Conservation (phyloP, 208 protist genomes). For the Leishmania mexicana region DNA sequence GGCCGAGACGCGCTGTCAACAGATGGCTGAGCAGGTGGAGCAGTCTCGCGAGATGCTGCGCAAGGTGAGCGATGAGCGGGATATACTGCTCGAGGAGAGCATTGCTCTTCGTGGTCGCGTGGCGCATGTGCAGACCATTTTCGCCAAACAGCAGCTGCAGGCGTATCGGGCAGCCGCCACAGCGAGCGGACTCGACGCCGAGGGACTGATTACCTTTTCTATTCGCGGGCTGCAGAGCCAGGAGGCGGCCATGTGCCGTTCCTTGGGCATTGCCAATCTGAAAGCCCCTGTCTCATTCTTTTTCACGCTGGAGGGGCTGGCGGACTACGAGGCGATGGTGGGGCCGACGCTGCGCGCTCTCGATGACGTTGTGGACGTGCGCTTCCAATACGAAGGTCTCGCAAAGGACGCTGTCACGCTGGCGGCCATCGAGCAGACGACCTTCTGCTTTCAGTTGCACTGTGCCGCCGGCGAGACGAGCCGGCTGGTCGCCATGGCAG, state of each 20-base stretch:
- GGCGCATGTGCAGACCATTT: conserved; percentile 81
- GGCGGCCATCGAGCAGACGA: conserved; percentile 51
- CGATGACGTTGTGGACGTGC: conserved; percentile 61
- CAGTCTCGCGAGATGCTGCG: conserved; percentile 38
- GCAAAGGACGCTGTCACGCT: conserved; percentile 61
- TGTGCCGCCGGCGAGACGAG: conserved; percentile 30
- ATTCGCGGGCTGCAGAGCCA: conserved; percentile 56
- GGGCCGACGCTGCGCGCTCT: conserved; percentile 66
- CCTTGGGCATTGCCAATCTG: conserved; percentile 40
- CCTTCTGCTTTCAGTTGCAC: conserved; percentile 81
- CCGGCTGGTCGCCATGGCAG: conserved; percentile 72
- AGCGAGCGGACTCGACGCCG: background rate
- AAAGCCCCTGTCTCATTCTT: conserved; percentile 54
- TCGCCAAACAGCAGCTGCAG: conserved; percentile 88
- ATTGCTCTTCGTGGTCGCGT: conserved; percentile 74
- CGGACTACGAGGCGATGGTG: conserved; percentile 81
- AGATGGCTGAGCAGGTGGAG: conserved; percentile 69
- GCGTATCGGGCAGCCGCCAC: conserved; percentile 51
- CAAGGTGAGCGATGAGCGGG: conserved; percentile 61
- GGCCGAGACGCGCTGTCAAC: conserved; percentile 69
- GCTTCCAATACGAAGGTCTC: conserved; percentile 73
- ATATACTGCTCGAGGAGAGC: conserved; percentile 82
- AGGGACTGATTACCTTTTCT: conserved; percentile 60
- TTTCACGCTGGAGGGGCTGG: conserved; percentile 75
- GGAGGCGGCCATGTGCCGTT: conserved; percentile 32